Percentiles rank a stretch among this genome's conserved stretches.
Evolutionary conservation across 176 grass and related monocot species (phyloP).

Genomic region (barley (Hordeum vulgare)): DNA sequence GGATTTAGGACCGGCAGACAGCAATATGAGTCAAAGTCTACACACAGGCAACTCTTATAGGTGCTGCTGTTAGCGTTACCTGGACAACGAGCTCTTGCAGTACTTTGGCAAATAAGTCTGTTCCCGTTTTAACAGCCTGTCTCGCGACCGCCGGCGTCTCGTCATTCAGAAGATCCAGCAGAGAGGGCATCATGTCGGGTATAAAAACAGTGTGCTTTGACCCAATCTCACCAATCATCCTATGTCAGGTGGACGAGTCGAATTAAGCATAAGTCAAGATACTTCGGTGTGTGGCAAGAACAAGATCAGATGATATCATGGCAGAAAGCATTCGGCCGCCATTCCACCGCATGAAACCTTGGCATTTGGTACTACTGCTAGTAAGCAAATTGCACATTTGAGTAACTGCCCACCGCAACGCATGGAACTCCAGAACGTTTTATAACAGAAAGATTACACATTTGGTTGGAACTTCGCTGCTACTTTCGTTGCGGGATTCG

Average conservation of each 20-base stretch:
- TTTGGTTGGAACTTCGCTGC: neutral
- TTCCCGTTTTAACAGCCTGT: slow-evolving; percentile 85
- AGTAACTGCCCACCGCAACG: neutral
- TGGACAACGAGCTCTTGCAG: slow-evolving; percentile 65
- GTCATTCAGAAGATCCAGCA: slow-evolving; percentile 67
- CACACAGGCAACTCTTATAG: neutral
- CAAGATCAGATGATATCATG: neutral
- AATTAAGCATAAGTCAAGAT: neutral
- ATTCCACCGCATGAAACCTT: neutral
- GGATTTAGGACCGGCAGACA: neutral
- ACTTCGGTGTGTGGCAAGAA: neutral
- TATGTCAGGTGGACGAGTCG: slow-evolving; percentile 11
- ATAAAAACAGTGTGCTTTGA: slow-evolving; percentile 44
- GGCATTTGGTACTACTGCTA: neutral
- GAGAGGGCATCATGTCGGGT: slow-evolving; percentile 54
- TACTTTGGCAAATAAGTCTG: slow-evolving; percentile 53
- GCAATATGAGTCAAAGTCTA: neutral
- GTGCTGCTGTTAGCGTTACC: slow-evolving; percentile 30
- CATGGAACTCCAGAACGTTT: neutral
- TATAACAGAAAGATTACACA: neutral
- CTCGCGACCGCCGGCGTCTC: slow-evolving; percentile 64
- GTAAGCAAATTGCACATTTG: neutral
- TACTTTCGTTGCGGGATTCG: neutral
- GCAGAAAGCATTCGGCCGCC: neutral
- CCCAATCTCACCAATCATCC: slow-evolving; percentile 87